These are phyloP conservation scores for Pyrenochaeta sp. DNA, from an alignment of 2,329 filamentous ascomycete species.

Conservation along the genomic window DNA sequence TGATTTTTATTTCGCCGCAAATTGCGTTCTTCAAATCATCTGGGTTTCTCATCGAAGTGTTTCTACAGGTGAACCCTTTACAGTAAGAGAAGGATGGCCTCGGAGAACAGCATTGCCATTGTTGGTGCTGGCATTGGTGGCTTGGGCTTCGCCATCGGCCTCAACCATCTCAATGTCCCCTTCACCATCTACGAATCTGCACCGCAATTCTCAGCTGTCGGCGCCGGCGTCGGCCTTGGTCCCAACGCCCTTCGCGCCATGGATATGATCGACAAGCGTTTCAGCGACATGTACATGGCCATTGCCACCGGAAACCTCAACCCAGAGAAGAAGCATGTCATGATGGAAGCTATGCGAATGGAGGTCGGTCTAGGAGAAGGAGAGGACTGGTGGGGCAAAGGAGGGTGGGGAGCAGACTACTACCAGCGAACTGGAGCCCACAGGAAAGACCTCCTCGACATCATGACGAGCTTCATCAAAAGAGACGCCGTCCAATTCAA, in stretches of 20 bases:
- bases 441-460: slow-evolving; percentile 52
- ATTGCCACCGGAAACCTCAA: slow-evolving; percentile 51
- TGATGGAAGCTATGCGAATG: slow-evolving; percentile 53
- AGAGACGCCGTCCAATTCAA: slow-evolving; percentile 33
- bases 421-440: slow-evolving; percentile 53
- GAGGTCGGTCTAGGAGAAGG: slow-evolving; percentile 51
- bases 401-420: slow-evolving; percentile 46
- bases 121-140: slow-evolving; percentile 40
- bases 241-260: slow-evolving; percentile 54
- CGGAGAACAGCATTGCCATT: slow-evolving; percentile 17
- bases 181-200: slow-evolving; percentile 40
- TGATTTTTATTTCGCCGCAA: too few relatives aligned
- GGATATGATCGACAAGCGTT: slow-evolving; percentile 51
- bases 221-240: slow-evolving; percentile 45
- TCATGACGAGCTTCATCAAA: slow-evolving; percentile 57
- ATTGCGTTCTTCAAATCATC: too few relatives aligned
- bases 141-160: slow-evolving; percentile 34
- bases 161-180: slow-evolving; percentile 26
- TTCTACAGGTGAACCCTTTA: too few relatives aligned
- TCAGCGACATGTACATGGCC: slow-evolving; percentile 49
- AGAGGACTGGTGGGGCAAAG: slow-evolving; percentile 46
- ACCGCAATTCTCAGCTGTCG: slow-evolving; percentile 28
- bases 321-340: slow-evolving; percentile 47
- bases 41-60: too few relatives aligned
- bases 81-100: slow-evolving; percentile 1